Evolutionary conservation across 2,329 filamentous ascomycete genomes (phyloP), one percentile per base, ranked within the genome.

Genomic region (Fusarium drepaniforme): DNA sequence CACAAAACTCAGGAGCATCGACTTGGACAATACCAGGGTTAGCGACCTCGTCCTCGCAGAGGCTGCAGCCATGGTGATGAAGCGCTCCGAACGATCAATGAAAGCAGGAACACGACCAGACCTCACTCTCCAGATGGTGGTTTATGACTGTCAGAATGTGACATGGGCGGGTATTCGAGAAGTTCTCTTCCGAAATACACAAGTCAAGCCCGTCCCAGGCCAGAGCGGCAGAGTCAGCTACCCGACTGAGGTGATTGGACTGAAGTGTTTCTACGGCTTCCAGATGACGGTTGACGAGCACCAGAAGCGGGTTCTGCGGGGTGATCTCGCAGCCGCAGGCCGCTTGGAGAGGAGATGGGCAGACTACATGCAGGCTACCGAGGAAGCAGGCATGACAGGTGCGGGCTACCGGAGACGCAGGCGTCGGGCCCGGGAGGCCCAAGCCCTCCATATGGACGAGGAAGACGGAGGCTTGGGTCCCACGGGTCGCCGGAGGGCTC

Each of bases 211-310:
- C 18, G 86, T 87, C 5, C 71, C 82, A 25, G 83, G 82, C 12
- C 81, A 84, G 25, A 80, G 83, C 16, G 80, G 78, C 37, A 79
- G 78, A 58, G 77, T 87, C 12, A 89, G 89, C 0, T 96, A 92
- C 77, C 94, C 95, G 0, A 90, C 91, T 1, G 93, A 98, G 80
- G 90, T 97, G 67, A 95, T 98, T 70, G 88, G 91, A 8, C 88
- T 98, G 51, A 98, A 98, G 83, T 97, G 95, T 83, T 98, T 96
- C 85, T 97, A 97, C 82, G 95, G 93, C 49, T 98, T 94, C 90
- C 96, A 98, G 84, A 94, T 94, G 85, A 98, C 95, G 0, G 95
- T 98, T 6, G 93, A 98, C 76, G 95, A 98, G 82, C 96, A 98
- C 83, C 95, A 92, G 64, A 96, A 96, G 84, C 91, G 96, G 5